Evolutionary conservation across 1,284 basidiomycete species (phyloP).

Genomic region (Ganoderma leucocontextum): DNA sequence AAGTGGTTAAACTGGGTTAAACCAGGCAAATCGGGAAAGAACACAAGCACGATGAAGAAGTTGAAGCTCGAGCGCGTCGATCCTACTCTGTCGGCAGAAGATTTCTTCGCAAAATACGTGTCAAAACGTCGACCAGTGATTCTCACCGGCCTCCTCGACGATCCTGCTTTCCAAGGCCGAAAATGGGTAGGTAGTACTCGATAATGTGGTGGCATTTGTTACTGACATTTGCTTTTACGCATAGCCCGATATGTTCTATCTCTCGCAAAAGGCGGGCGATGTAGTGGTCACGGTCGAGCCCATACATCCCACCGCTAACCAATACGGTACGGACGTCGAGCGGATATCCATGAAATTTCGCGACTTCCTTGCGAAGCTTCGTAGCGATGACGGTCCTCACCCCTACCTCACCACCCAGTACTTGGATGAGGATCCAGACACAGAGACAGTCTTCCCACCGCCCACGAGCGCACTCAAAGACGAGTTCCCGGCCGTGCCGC

Average conservation of each 20-base stretch:
- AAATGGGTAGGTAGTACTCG: conserved; percentile 39
- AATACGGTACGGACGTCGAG: conserved; percentile 43
- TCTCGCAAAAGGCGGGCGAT: conserved; percentile 39
- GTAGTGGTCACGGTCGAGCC: conserved; percentile 42
- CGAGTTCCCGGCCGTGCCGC: conserved; percentile 42
- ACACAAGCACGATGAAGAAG: conserved; percentile 14
- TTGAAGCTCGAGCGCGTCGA: conserved; percentile 30
- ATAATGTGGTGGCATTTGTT: too few relatives aligned
- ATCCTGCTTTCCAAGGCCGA: conserved; percentile 38
- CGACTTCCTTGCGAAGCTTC: conserved; percentile 37
- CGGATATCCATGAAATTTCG: conserved; percentile 38
- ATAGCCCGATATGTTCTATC: too few relatives aligned
- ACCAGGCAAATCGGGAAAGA: conserved; percentile 3
- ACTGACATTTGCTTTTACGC: not conserved
- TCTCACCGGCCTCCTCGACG: conserved; percentile 40
- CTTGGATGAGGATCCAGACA: conserved; percentile 40
- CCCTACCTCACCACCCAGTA: conserved; percentile 47
- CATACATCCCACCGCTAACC: conserved; percentile 38
- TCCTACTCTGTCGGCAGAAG: conserved; percentile 23
- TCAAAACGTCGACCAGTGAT: conserved; percentile 40
- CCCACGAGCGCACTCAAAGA: conserved; percentile 41
- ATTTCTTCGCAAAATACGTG: conserved; percentile 40
- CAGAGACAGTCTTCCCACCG: conserved; percentile 42
- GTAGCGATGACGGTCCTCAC: conserved; percentile 34
- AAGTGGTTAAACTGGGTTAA: too few relatives aligned